Base-by-base conservation (phyloP, 495 filamentous ascomycete genomes). In the Monascus purpureus region DNA sequence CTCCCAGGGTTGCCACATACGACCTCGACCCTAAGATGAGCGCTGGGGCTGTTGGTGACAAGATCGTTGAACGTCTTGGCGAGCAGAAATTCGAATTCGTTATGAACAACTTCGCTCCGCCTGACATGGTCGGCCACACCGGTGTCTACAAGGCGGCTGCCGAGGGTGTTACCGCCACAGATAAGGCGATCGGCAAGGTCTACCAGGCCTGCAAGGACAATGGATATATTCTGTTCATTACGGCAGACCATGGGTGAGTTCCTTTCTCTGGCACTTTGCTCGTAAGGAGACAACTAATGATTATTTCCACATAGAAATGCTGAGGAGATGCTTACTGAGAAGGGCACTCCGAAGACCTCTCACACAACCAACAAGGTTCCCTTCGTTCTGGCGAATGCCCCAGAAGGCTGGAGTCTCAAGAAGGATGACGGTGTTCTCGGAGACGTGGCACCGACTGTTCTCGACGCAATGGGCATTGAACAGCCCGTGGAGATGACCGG, bases 91-190 rank as follows among this genome's bases (percentile, higher is more conserved):
- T 87, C 59, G 83, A 86, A 48, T 95, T 97, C 49, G 61, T 97
- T 47, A 97, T 97, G 90, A 95, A 96, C 76, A 97, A 97, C 72
- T 96, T 97, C 53, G 90, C 90, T 18, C 88, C 92, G 13, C 92
- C 90, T 27, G 90, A 97, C 61, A 97, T 97, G 90, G 90, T 97
- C 39, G 90, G 90, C 44, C 90, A 97, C 64, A 97, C 90, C 7
- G 90, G 90, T 46, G 86, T 94, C 39, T 96, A 94, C 55, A 71
- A 93, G 49, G 90, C 90, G n/a, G 92, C 90, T 33, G 83, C 96
- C 39, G 42, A 85, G 47, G 90, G 77, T 46, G 77, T 80, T 44
- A 63, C 71, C 35, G 79, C 83, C 38, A 96, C 90, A 23, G 90
- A 97, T 49, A 76, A 77, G 61, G 90, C 84, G 19, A 96, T 97